These are phyloP conservation scores for Podospora australis DNA, from an alignment of 495 filamentous ascomycete genomes.

Conservation along the genomic window DNA sequence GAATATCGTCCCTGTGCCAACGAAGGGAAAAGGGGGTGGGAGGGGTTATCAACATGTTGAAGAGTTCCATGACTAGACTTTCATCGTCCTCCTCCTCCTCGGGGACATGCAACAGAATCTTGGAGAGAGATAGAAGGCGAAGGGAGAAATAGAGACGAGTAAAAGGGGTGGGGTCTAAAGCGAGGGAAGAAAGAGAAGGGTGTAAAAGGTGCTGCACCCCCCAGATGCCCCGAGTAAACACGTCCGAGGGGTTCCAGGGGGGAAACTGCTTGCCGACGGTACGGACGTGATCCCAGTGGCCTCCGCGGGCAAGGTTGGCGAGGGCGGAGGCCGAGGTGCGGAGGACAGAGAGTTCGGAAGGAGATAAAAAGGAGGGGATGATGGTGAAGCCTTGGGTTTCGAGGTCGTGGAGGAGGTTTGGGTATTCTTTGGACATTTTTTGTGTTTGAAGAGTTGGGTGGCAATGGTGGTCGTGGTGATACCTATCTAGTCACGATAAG, in stretches of 20 bases:
- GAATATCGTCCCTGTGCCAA: conserved; percentile 78
- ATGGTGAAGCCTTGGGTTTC: conserved; percentile 30
- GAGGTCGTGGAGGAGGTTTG: conserved; percentile 20
- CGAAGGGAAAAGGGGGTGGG: conserved; percentile 55
- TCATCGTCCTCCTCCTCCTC: background rate
- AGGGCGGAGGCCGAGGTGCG: conserved; percentile 48
- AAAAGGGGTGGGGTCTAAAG: conserved; percentile 47
- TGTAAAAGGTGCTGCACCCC: conserved; percentile 79
- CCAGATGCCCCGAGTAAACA: conserved; percentile 58
- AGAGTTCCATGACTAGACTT: conserved; percentile 69
- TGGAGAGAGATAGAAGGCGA: conserved; percentile 36
- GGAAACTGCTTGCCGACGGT: conserved; percentile 84
- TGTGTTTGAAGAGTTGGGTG: background rate
- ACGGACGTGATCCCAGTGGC: conserved; percentile 70
- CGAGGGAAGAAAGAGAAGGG: conserved; percentile 44
- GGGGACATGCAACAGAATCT: background rate
- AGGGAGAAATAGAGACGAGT: conserved; percentile 59
- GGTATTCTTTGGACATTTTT: conserved; percentile 3
- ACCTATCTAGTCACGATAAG: too few relatives aligned
- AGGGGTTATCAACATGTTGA: conserved; percentile 69
- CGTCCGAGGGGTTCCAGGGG: conserved; percentile 53
- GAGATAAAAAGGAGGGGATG: conserved; percentile 30
- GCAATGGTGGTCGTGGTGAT: background rate
- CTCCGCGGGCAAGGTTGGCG: conserved; percentile 51
- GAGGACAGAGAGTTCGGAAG: conserved; percentile 34